phyloP scores from a whole-genome alignment of 305 asterid genomes.

The Fraxinus platypoda region DNA sequence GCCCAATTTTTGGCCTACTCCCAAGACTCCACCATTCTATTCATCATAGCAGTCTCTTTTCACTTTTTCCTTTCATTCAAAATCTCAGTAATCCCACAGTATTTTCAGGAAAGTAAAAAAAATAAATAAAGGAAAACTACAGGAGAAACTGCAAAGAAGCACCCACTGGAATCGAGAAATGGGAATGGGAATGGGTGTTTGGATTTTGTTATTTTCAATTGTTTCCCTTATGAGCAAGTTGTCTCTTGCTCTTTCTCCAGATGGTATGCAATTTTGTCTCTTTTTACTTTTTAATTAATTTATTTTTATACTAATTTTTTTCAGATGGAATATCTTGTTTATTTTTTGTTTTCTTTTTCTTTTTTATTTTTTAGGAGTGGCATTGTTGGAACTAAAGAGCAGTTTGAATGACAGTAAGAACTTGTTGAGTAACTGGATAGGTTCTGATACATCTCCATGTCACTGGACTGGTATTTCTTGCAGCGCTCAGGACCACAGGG shows the following conservation, averaged over 20 bases:
- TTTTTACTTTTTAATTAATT: background rate
- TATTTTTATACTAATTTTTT: background rate
- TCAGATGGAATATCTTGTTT: background rate
- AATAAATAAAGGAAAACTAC: background rate
- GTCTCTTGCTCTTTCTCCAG: slow-evolving; percentile 65
- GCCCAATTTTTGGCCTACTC: slow-evolving; percentile 16
- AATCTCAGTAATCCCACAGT: background rate
- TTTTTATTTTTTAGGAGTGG: slow-evolving; percentile 41
- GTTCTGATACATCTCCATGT: slow-evolving; percentile 72
- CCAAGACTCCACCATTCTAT: too few relatives aligned
- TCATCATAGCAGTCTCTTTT: slow-evolving; percentile 22
- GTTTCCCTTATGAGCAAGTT: slow-evolving; percentile 44
- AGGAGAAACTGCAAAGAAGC: slow-evolving; percentile 11
- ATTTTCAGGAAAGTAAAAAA: background rate
- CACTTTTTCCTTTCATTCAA: slow-evolving; percentile 28
- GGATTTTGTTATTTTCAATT: slow-evolving; percentile 39
- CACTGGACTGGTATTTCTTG: slow-evolving; percentile 88
- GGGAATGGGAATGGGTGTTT: slow-evolving; percentile 34
- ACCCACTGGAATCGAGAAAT: slow-evolving; percentile 27
- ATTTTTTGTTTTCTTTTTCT: background rate
- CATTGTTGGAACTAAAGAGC: slow-evolving; percentile 75
- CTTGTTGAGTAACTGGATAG: slow-evolving; percentile 67
- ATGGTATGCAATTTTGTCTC: slow-evolving; percentile 49
- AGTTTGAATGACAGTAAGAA: slow-evolving; percentile 76
- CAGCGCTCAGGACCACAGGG: slow-evolving; percentile 67